Conservation (phyloP, 2,329 filamentous ascomycete genomes). For the Magnaporthiopsis incrustans region DNA sequence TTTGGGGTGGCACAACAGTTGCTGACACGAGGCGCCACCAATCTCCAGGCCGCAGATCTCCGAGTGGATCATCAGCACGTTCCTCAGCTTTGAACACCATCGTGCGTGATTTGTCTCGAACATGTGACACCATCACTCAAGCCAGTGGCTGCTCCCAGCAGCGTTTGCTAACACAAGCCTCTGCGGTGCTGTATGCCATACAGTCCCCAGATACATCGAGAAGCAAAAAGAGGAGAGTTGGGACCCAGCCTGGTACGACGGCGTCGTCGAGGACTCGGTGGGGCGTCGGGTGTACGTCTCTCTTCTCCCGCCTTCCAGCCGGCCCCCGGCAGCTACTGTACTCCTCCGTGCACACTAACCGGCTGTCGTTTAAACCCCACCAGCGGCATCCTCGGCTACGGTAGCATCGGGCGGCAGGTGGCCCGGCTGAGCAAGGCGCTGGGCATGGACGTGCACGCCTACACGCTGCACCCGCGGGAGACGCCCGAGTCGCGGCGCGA, state of each 20-base stretch:
- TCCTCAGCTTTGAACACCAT: slow-evolving; percentile 19
- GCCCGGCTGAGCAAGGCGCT: slow-evolving; percentile 45
- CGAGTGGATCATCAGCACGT: slow-evolving; percentile 23
- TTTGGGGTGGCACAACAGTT: background rate
- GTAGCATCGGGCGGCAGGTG: slow-evolving; percentile 35
- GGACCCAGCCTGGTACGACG: slow-evolving; percentile 1
- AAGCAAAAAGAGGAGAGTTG: slow-evolving; percentile 13
- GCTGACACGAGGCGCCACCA: background rate
- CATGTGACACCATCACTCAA: background rate
- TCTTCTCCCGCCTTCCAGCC: background rate
- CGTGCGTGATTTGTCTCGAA: background rate
- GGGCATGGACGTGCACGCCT: slow-evolving; percentile 61
- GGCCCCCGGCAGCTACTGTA: background rate
- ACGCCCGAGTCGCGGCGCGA: slow-evolving; percentile 54
- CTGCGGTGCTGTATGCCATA: background rate
- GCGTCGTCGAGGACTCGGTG: slow-evolving; percentile 20
- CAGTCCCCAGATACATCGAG: slow-evolving; percentile 14
- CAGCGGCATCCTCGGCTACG: slow-evolving; percentile 34
- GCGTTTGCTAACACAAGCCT: background rate
- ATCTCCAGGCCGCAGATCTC: slow-evolving; percentile 21
- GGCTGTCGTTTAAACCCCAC: background rate
- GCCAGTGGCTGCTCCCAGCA: too few species aligned
- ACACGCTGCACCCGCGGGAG: slow-evolving; percentile 43
- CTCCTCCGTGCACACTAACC: too few species aligned
- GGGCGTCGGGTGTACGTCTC: slow-evolving; percentile 20